phyloP scores from a whole-genome alignment of 306 rosid species.

The Cucumis cinereus region DNA sequence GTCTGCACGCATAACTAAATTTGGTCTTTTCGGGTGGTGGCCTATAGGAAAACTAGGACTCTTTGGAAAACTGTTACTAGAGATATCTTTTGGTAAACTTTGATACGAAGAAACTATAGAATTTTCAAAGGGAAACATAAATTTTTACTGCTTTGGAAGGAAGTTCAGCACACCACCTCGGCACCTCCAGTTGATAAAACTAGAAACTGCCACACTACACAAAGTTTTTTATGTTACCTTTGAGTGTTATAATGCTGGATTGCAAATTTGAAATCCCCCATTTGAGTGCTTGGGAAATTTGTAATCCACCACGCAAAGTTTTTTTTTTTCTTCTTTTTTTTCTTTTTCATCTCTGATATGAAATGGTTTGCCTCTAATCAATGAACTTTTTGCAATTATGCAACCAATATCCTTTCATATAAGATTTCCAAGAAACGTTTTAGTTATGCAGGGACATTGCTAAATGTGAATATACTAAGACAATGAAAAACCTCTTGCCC shows the following conservation, averaged over 20 bases:
- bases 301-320: too few species aligned
- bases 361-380: not conserved
- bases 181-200: not conserved
- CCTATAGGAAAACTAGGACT: not conserved
- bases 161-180: not conserved
- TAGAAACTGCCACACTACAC: not conserved
- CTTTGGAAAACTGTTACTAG: not conserved
- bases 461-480: slow-evolving; percentile 12
- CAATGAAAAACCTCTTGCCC: slow-evolving; percentile 74
- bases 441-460: not conserved
- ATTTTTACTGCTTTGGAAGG: not conserved
- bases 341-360: not conserved
- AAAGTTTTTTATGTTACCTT: not conserved
- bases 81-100: not conserved
- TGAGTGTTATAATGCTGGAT: not conserved
- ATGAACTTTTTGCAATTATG: not conserved
- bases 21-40: not conserved
- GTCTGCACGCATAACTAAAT: not conserved
- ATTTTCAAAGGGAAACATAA: not conserved
- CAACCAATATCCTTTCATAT: not conserved
- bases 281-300: not conserved
- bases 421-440: not conserved
- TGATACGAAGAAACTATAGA: not conserved
- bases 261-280: too few species aligned
- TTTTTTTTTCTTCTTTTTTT: too few species aligned